phyloP scores from a whole-genome alignment of 768 basidiomycete genomes.

The Collybia nuda region DNA sequence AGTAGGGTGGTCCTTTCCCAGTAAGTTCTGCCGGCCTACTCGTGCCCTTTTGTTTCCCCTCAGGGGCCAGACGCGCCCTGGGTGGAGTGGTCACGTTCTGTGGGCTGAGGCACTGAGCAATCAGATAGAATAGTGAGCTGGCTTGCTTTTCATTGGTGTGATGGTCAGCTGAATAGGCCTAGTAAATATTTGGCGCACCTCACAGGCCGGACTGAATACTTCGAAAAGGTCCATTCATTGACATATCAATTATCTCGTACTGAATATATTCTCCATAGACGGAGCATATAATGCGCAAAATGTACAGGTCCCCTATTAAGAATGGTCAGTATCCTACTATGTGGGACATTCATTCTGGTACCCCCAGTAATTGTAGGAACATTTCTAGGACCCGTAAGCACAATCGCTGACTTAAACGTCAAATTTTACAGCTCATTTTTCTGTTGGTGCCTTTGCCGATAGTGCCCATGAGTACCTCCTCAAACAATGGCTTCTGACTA shows the following conservation, averaged over 20 bases:
- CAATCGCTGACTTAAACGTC: background rate
- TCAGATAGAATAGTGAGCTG: constrained; percentile 62
- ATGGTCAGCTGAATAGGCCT: constrained; percentile 13
- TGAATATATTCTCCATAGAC: constrained; percentile 34
- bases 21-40: background rate
- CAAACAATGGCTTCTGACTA: constrained; percentile 65
- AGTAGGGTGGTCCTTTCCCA: constrained; percentile 12
- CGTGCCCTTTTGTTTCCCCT: background rate
- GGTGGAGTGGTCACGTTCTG: constrained; percentile 29
- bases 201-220: constrained; percentile 67
- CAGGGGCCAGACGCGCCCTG: constrained; percentile 37
- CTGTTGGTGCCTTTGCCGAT: constrained; percentile 59
- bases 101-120: constrained; percentile 50
- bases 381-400: background rate
- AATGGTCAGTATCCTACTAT: constrained; percentile 55
- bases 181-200: constrained; percentile 79
- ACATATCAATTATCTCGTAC: background rate
- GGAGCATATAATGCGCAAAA: constrained; percentile 45
- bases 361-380: constrained; percentile 38
- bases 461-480: constrained; percentile 72
- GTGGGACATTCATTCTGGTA: constrained; percentile 48
- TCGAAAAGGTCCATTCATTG: constrained; percentile 34
- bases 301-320: constrained; percentile 41
- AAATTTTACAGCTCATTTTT: constrained; percentile 33
- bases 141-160: background rate